phyloP scores from a whole-genome alignment of 768 basidiomycete species.

The Trametes cubensis region DNA sequence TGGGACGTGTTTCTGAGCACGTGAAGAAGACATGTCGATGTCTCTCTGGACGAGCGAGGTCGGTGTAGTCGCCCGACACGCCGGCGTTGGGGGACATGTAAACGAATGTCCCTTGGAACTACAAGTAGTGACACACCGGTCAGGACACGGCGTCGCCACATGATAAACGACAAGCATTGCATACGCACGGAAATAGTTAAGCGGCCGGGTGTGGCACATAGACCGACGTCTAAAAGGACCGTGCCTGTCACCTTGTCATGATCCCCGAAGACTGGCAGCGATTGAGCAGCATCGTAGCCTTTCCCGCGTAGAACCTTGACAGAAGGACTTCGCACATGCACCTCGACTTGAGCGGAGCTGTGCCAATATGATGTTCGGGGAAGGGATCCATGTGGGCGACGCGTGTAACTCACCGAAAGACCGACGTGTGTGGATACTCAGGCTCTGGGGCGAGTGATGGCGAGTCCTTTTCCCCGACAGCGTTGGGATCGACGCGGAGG shows the following conservation, averaged over 20 bases:
- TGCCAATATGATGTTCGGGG: constrained; percentile 1
- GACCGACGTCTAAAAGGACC: constrained; percentile 55
- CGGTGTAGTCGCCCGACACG: constrained; percentile 23
- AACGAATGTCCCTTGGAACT: constrained; percentile 68
- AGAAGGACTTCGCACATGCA: constrained; percentile 65
- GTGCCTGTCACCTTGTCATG: constrained; percentile 63
- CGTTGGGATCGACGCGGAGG: constrained; percentile 22
- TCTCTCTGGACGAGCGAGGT: constrained; percentile 18
- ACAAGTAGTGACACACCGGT: constrained; percentile 3
- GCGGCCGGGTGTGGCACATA: constrained; percentile 54
- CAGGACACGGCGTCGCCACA: background rate
- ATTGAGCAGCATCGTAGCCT: constrained; percentile 31
- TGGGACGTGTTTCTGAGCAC: constrained; percentile 25
- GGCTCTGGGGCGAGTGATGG: constrained; percentile 4
- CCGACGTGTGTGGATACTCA: constrained; percentile 31
- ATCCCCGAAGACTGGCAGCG: constrained; percentile 58
- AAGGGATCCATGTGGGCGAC: background rate
- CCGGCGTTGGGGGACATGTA: constrained; percentile 39
- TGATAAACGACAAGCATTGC: background rate
- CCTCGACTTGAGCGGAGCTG: constrained; percentile 48
- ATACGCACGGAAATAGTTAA: constrained; percentile 56
- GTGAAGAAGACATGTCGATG: constrained; percentile 36
- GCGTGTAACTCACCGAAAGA: constrained; percentile 29
- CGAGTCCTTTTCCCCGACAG: constrained; percentile 9
- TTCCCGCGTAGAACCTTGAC: constrained; percentile 47